These are phyloP conservation scores for Fusarium albidum DNA, from an alignment of 2,329 filamentous ascomycete genomes.

Conservation along the genomic window DNA sequence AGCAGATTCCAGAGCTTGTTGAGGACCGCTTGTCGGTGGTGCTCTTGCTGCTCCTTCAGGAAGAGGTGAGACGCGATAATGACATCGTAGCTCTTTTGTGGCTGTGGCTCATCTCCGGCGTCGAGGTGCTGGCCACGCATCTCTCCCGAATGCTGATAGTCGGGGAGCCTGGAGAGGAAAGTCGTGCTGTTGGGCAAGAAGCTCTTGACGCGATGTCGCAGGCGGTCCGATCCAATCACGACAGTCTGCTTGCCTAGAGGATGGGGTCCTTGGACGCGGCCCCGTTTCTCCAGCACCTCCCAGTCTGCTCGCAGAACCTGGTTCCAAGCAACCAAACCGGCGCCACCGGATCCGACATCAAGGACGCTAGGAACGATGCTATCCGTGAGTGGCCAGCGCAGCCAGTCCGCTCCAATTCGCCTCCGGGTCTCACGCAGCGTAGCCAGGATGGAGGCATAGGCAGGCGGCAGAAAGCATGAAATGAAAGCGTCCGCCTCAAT, in stretches of 20 bases:
- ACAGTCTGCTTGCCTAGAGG: slow-evolving; percentile 81
- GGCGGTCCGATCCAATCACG: slow-evolving; percentile 75
- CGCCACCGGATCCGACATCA: slow-evolving; percentile 78
- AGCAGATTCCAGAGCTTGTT: slow-evolving; percentile 91
- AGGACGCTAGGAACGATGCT: slow-evolving; percentile 69
- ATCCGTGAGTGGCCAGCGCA: slow-evolving; percentile 68
- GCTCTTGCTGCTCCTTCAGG: slow-evolving; percentile 78
- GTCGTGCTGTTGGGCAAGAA: slow-evolving; percentile 90
- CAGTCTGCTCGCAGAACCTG: slow-evolving; percentile 84
- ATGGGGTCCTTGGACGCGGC: slow-evolving; percentile 49
- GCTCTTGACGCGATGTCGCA: slow-evolving; percentile 77
- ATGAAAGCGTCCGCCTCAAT: slow-evolving; percentile 80
- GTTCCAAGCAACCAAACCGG: slow-evolving; percentile 77
- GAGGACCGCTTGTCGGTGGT: slow-evolving; percentile 78
- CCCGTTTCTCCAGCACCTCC: slow-evolving; percentile 69
- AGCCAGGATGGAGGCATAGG: slow-evolving; percentile 73
- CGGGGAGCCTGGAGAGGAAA: slow-evolving; percentile 90
- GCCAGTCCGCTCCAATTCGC: slow-evolving; percentile 75
- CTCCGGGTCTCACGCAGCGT: slow-evolving; percentile 77
- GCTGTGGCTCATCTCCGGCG: slow-evolving; percentile 60
- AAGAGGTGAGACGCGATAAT: slow-evolving; percentile 89
- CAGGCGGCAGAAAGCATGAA: slow-evolving; percentile 72
- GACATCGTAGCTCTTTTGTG: slow-evolving; percentile 84
- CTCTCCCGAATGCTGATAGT: slow-evolving; percentile 75
- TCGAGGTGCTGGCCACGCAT: slow-evolving; percentile 68